A percentile compares a stretch with the other conserved stretches of the same genome.
These are phyloP conservation scores for Metrosideros polymorpha DNA, from an alignment of 441 rosid genomes.

Conservation along the genomic window DNA sequence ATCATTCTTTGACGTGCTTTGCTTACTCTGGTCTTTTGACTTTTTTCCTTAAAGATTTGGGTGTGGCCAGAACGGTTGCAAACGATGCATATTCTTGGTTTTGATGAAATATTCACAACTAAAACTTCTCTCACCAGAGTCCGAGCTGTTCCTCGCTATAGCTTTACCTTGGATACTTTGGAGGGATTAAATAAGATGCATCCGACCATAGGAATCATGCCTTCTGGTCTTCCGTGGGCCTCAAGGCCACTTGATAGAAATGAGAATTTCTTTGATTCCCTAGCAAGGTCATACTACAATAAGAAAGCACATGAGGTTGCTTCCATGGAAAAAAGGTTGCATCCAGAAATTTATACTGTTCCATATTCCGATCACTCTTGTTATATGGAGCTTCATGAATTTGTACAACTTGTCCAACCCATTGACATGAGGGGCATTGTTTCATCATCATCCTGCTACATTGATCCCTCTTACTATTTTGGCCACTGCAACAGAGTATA, in stretches of 20 bases:
- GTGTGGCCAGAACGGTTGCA: conserved; percentile 91
- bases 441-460: conserved; percentile 47
- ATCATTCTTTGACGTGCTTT: not conserved
- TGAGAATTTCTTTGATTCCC: conserved; percentile 29
- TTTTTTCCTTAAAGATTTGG: conserved; percentile 50
- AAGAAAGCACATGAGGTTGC: conserved; percentile 7
- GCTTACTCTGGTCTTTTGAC: not conserved
- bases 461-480: conserved; percentile 56
- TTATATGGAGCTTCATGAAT: conserved; percentile 54
- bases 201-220: conserved; percentile 85
- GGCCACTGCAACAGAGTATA: conserved; percentile 35
- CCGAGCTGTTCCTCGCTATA: conserved; percentile 75
- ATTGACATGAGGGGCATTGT: conserved; percentile 56
- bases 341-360: conserved; percentile 44
- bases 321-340: conserved; percentile 21
- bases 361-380: conserved; percentile 75
- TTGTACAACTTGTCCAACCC: conserved; percentile 55
- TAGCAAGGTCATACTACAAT: conserved; percentile 13
- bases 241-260: conserved; percentile 26
- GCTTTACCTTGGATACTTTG: conserved; percentile 61
- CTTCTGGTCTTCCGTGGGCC: conserved; percentile 83
- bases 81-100: conserved; percentile 74
- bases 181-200: conserved; percentile 41
- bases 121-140: conserved; percentile 59
- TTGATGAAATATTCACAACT: conserved; percentile 54